phyloP scores from a whole-genome alignment of 805 yeast genomes.

The Vanderwaltozyma verrucispora region DNA sequence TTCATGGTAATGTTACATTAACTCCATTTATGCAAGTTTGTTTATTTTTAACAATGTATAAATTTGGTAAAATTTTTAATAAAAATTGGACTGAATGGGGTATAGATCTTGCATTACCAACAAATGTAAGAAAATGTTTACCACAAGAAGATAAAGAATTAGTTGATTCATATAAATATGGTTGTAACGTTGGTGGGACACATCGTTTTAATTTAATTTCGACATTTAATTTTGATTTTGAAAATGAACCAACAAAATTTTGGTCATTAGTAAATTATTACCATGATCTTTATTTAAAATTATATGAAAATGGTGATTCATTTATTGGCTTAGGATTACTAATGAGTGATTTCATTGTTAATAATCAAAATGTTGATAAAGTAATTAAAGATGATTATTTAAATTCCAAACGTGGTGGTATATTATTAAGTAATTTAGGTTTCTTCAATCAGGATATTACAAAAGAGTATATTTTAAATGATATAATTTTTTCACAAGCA shows the following conservation, averaged over 20 bases:
- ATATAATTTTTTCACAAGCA: constrained; percentile 17
- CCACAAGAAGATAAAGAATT: constrained; percentile 9
- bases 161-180: constrained; percentile 15
- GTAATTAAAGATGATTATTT: constrained; percentile 9
- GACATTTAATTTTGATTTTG: constrained; percentile 7
- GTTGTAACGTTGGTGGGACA: constrained; percentile 20
- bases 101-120: constrained; percentile 18
- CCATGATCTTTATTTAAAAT: constrained; percentile 5
- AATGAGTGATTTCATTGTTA: constrained; percentile 11
- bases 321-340: constrained; percentile 15
- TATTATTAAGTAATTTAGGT: constrained; percentile 21
- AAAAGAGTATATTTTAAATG: constrained; percentile 4
- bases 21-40: constrained; percentile 22
- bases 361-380: constrained; percentile 14
- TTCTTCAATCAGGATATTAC: constrained; percentile 4
- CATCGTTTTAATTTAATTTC: constrained; percentile 18
- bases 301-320: constrained; percentile 10
- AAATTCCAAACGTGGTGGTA: constrained; percentile 15
- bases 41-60: constrained; percentile 12
- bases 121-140: constrained; percentile 10
- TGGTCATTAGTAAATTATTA: constrained; percentile 17
- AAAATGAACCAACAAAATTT: constrained; percentile 8
- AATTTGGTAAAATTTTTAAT: constrained; percentile 11
- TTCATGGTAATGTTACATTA: constrained; percentile 10
- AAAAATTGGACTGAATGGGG: constrained; percentile 12